Percentiles rank a stretch among this genome's conserved stretches.
Conservation (phyloP, 176 grass and related monocot species). For the Aegilops umbellulata region DNA sequence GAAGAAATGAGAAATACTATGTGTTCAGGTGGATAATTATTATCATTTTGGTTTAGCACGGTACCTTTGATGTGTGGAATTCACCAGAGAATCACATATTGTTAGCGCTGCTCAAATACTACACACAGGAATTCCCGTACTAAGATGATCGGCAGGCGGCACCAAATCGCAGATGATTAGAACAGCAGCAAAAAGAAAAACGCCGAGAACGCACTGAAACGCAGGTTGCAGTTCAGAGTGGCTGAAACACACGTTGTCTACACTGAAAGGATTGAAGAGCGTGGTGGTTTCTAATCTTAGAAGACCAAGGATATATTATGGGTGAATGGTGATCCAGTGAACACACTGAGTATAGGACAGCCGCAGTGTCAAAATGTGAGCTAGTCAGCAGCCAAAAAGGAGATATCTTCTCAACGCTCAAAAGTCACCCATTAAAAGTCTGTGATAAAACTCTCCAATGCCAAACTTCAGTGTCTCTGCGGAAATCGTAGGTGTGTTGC, state of each 20-base stretch:
- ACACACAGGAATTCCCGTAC: not conserved
- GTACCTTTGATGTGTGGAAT: not conserved
- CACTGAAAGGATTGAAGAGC: not conserved
- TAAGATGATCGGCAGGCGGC: not conserved
- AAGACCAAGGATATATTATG: too few relatives aligned
- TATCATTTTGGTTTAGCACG: not conserved
- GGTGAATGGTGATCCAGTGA: too few relatives aligned
- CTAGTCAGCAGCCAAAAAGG: not conserved
- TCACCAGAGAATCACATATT: not conserved
- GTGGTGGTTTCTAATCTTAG: too few relatives aligned
- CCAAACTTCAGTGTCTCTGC: too few relatives aligned
- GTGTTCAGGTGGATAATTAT: not conserved
- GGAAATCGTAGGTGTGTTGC: too few relatives aligned
- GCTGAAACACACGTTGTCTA: not conserved
- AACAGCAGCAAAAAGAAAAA: not conserved
- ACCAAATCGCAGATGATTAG: not conserved
- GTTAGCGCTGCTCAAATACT: not conserved
- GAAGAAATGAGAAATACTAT: slow-evolving; percentile 39
- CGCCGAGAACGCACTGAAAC: not conserved
- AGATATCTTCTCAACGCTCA: not conserved
- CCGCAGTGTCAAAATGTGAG: not conserved
- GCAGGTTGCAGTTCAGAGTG: not conserved
- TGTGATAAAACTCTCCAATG: too few relatives aligned
- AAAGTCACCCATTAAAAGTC: too few relatives aligned
- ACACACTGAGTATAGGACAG: not conserved